phyloP scores from a whole-genome alignment of 169 alveolate genomes.

The Cryptosporidium sp. region DNA sequence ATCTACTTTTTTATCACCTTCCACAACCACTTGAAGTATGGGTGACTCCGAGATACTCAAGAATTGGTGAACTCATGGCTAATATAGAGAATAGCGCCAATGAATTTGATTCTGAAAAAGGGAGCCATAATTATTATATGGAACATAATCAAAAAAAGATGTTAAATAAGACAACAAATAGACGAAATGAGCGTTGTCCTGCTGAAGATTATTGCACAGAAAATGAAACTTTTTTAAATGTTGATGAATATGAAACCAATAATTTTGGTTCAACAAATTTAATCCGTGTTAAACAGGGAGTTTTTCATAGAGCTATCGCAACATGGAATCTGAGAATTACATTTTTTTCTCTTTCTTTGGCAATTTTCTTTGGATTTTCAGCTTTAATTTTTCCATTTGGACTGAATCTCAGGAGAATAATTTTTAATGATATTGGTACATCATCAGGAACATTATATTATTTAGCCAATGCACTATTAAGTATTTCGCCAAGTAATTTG shows the following conservation, averaged over 20 bases:
- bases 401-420: constrained; percentile 23
- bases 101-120: not conserved
- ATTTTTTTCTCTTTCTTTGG: constrained; percentile 34
- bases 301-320: constrained; percentile 60
- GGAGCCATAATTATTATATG: not conserved
- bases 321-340: constrained; percentile 47
- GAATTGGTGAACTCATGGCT: constrained; percentile 21
- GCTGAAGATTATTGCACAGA: constrained; percentile 36
- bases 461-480: not conserved
- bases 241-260: constrained; percentile 29
- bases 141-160: not conserved
- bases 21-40: constrained; percentile 76
- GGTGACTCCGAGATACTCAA: constrained; percentile 66
- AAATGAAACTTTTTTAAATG: not conserved
- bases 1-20: constrained; percentile 54
- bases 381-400: constrained; percentile 68
- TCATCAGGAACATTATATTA: not conserved
- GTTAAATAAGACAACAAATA: not conserved
- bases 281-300: constrained; percentile 60
- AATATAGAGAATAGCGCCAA: not conserved
- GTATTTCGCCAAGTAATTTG: constrained; percentile 44
- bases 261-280: not conserved
- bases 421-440: not conserved
- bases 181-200: constrained; percentile 57
- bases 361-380: constrained; percentile 53